phyloP scores from a whole-genome alignment of 1,284 basidiomycete species.

The Ceratobasidium sp. region DNA sequence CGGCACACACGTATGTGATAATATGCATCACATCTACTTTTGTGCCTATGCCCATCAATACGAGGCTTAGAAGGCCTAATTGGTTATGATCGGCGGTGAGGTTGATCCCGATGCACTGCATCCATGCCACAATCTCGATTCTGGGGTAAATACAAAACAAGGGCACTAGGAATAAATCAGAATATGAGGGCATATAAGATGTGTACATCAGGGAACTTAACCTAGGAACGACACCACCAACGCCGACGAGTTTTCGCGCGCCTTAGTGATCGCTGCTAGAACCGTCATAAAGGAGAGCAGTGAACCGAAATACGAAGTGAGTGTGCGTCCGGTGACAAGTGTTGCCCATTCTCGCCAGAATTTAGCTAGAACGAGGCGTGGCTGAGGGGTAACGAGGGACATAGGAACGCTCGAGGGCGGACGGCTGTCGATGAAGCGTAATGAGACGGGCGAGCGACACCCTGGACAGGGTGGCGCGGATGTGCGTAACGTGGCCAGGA shows the following conservation, averaged over 20 bases:
- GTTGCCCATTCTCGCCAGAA: slow-evolving; percentile 20
- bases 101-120: too few species aligned
- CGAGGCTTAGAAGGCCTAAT: too few species aligned
- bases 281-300: slow-evolving; percentile 32
- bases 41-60: too few species aligned
- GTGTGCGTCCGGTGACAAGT: slow-evolving; percentile 17
- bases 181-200: too few species aligned
- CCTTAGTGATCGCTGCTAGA: slow-evolving; percentile 24
- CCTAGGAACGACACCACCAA: too few species aligned
- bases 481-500: slow-evolving; percentile 33
- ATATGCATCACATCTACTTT: too few species aligned
- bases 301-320: slow-evolving; percentile 20
- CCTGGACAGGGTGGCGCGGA: slow-evolving; percentile 35
- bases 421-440: slow-evolving; percentile 27
- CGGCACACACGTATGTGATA: too few species aligned
- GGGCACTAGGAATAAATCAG: too few species aligned
- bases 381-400: not conserved
- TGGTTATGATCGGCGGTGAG: too few species aligned
- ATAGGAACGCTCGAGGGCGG: not conserved
- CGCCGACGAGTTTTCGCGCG: slow-evolving; percentile 25
- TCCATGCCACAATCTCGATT: too few species aligned
- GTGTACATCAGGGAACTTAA: too few species aligned
- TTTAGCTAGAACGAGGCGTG: not conserved
- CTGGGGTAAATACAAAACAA: too few species aligned
- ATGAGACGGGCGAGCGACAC: slow-evolving; percentile 35